Percentiles rank a stretch among this genome's conserved stretches.
Evolutionary conservation across 2,329 filamentous ascomycete species (phyloP).

Genomic region (Saccharata proteae): DNA sequence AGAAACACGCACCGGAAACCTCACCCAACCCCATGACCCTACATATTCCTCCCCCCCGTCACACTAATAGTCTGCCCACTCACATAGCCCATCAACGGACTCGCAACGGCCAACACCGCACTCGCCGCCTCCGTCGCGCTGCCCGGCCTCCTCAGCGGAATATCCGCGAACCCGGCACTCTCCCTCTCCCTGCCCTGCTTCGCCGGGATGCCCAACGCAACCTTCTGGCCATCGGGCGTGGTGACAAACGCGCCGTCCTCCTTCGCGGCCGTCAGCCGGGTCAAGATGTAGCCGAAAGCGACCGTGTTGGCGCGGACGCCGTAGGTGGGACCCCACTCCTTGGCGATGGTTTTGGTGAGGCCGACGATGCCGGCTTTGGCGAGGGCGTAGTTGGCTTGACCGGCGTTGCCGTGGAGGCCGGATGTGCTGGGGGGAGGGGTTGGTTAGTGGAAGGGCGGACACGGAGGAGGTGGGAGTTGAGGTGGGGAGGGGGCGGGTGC

Average conservation of each 20-base stretch:
- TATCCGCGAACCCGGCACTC: constrained; percentile 45
- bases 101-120: constrained; percentile 64
- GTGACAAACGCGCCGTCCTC: constrained; percentile 71
- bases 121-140: constrained; percentile 70
- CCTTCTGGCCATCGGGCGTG: constrained; percentile 54
- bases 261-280: constrained; percentile 70
- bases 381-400: constrained; percentile 80
- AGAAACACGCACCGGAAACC: no score
- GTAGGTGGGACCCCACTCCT: constrained; percentile 77
- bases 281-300: constrained; percentile 72
- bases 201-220: constrained; percentile 29
- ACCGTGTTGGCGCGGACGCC: constrained; percentile 75
- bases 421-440: no score
- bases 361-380: constrained; percentile 77
- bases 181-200: constrained; percentile 25
- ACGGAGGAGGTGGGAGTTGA: no score
- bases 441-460: no score
- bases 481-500: no score
- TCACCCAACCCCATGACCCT: no score
- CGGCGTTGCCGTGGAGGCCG: constrained; percentile 75
- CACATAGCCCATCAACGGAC: constrained; percentile 74
- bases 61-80: constrained; percentile 79
- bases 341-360: constrained; percentile 79
- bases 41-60: constrained; percentile 61
- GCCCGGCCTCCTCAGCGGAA: constrained; percentile 65